Base-by-base conservation (phyloP, 2,329 filamentous ascomycete genomes). In the Phaeoacremonium minimum region DNA sequence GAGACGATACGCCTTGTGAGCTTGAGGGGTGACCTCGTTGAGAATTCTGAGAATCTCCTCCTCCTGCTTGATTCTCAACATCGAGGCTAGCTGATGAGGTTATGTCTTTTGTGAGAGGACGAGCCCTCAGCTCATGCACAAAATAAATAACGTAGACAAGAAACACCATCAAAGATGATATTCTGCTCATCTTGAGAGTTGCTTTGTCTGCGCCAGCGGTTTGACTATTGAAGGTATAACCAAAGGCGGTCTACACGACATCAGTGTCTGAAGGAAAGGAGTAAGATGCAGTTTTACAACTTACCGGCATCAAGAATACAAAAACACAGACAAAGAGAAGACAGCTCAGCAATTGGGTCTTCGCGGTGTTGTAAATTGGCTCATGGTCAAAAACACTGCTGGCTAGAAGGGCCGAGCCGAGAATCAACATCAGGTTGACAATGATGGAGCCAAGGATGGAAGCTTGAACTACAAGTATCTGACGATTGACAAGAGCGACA, bases 321-420 rank as follows among this genome's bases (percentile, higher is more conserved):
- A 87, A 89, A 41, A 95, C 89, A 53, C 85, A 90, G 59, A 95
- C 62, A 67, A 87, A 93, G 49, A 95, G 76, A 50, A 95, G 71
- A 64, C 87, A 94, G 36, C 89, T 89, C 57, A 88, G 95, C 87
- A 95, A 95, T 58, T 96, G 88, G 1, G 89, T 95, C 39, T 95
- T 87, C 15, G 87, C 95, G 62, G 81, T 91, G 64, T 95, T 96
- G 66, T 95, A 95, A 44, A 95, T 82, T 77, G 85, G 36, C 66
- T 95, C 90, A 56, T 85, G 83, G 60, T 80, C 95, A 43, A 88
- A 81, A 37, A 95, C 67, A 45, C 89, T 89, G 52, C 89, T 89
- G 17, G 93, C 65, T 35, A 94, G 75, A 60, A 95, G 95, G 37
- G 82, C 81, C 88, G 95, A 95, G 52, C 89, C 89, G 49, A 95